These are phyloP conservation scores for Sugiyamaella pinicola DNA, from an alignment of 1,139 yeast genomes.

Conservation along the genomic window DNA sequence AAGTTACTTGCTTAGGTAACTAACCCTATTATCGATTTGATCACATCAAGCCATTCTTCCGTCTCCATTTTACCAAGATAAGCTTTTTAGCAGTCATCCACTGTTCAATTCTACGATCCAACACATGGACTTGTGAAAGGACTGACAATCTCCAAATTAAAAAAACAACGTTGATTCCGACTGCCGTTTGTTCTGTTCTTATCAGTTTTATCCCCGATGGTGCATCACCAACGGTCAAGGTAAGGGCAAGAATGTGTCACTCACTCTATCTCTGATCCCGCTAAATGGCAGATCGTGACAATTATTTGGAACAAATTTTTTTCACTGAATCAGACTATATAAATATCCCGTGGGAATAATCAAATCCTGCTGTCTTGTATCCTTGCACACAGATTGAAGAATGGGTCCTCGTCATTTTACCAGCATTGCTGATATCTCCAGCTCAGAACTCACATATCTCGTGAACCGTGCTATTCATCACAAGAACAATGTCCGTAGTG, in stretches of 20 bases:
- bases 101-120: too few relatives aligned
- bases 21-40: not conserved
- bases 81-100: too few relatives aligned
- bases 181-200: not conserved
- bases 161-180: too few relatives aligned
- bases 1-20: not conserved
- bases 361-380: too few relatives aligned
- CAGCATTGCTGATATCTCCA: slow-evolving; percentile 72
- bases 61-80: too few relatives aligned
- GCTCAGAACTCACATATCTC: slow-evolving; percentile 65
- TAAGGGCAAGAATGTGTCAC: slow-evolving; percentile 15
- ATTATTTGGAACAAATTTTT: not conserved
- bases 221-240: slow-evolving; percentile 9
- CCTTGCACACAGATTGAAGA: too few relatives aligned
- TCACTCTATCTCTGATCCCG: not conserved
- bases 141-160: too few relatives aligned
- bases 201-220: not conserved
- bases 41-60: too few relatives aligned
- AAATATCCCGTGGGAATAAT: not conserved
- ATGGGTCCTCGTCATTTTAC: slow-evolving; percentile 63
- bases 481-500: slow-evolving; percentile 39
- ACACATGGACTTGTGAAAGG: too few relatives aligned
- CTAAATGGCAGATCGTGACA: too few relatives aligned
- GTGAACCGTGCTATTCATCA: slow-evolving; percentile 49
- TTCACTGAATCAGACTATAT: not conserved